Evolutionary conservation across 2,329 filamentous ascomycete genomes (phyloP).

Genomic region (Capronia americana): DNA sequence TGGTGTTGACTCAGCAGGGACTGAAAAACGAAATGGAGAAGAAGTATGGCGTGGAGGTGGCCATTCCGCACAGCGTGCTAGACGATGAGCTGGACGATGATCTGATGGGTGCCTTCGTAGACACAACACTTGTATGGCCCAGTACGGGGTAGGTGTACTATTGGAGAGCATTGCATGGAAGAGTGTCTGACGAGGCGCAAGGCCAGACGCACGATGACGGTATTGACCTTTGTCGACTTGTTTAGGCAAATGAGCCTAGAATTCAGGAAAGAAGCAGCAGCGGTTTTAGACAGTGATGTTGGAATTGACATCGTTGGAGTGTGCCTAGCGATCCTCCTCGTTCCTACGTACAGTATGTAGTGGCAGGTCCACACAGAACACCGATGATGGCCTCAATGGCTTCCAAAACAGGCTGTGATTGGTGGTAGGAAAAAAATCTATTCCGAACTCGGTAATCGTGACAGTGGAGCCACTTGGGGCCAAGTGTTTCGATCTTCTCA

Average conservation of each 20-base stretch:
- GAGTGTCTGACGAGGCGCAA: not conserved
- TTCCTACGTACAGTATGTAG: too few species aligned
- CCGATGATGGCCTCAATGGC: too few species aligned
- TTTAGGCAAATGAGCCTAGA: too few species aligned
- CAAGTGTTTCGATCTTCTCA: too few species aligned
- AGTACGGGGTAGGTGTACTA: not conserved
- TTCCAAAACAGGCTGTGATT: too few species aligned
- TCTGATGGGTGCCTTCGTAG: not conserved
- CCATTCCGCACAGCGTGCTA: not conserved
- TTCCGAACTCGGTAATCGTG: too few species aligned
- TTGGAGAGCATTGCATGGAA: not conserved
- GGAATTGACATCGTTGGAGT: not conserved
- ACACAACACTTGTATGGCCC: not conserved
- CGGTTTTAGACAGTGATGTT: not conserved
- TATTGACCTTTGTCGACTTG: too few species aligned
- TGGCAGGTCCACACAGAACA: too few species aligned
- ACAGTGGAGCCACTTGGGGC: too few species aligned
- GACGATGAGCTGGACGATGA: conserved; percentile 1
- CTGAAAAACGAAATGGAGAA: not conserved
- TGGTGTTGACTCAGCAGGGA: not conserved
- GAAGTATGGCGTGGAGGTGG: not conserved
- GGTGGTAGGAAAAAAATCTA: too few species aligned
- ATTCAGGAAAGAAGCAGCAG: too few species aligned
- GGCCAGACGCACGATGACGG: not conserved
- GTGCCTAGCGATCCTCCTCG: not conserved